Base-by-base conservation (phyloP, 2,329 filamentous ascomycete genomes). In the Drechslerella coelobrocha region DNA sequence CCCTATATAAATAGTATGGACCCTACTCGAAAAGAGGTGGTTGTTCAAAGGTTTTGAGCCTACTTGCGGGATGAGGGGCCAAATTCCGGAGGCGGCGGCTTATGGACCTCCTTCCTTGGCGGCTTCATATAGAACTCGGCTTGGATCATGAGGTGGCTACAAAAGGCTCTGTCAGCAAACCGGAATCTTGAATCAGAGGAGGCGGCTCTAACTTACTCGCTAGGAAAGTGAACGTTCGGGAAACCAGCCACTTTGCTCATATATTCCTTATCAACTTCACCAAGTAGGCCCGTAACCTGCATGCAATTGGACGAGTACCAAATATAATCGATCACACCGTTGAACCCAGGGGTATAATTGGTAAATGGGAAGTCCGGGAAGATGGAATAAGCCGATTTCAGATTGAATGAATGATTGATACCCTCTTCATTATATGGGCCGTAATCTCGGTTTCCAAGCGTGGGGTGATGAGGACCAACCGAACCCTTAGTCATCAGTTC, bases 261-360 rank as follows among this genome's bases (percentile, higher is more conserved):
- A 78, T 96, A 94, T 26, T 90, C 86, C 73, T 88, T 85, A 78
- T 97, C 92, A 1, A 95, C 90, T 45, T 93, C 89, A 27, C 92
- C 92, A 2, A 97, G 86, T 57, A 97, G 80, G 57, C 89, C 89
- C 17, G 91, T 88, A 23, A 95, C 89, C 77, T 94, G 90, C 47
- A 97, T 83, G 21, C 89, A 87, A 79, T 94, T 96, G 65, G 91
- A 93, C 62, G 92, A 92, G 80, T 96, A 99, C 92, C 92, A 97
- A 76, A 99, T 91, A 79, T 97, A 97, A 78, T 99, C 94, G 74
- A 99, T 89, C 63, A 95, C 90, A 72, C 92, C 92, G 55, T 86
- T 86, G 80, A 97, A 99, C n/a, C 87, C 87, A 0, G 94, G 92
- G 12, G 92, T 95, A 80, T 97, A 99, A 80, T 99, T 99, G 50